Percentiles rank a stretch among this genome's conserved stretches.
phyloP scores from a whole-genome alignment of 768 basidiomycete genomes.

The Hydnomerulius pinastri region DNA sequence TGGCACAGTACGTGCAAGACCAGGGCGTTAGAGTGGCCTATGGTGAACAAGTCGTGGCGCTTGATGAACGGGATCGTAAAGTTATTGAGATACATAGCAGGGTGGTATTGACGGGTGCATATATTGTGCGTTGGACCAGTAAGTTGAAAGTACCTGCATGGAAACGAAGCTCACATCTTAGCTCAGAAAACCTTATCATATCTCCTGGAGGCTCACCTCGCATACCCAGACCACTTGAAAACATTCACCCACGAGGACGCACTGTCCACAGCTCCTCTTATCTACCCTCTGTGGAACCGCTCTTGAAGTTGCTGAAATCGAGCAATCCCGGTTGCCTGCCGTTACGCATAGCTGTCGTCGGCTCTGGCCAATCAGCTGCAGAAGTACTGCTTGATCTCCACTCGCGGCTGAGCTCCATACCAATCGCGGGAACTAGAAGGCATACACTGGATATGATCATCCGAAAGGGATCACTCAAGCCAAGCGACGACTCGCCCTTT shows the following conservation, averaged over 20 bases:
- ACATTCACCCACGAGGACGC: slow-evolving; percentile 33
- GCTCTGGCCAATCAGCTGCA: slow-evolving; percentile 50
- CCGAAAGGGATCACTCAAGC: slow-evolving; percentile 50
- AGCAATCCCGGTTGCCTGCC: slow-evolving; percentile 20
- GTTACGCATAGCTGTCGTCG: slow-evolving; percentile 46
- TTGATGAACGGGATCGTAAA: slow-evolving; percentile 34
- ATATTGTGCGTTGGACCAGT: slow-evolving; percentile 40
- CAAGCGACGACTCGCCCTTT: slow-evolving; percentile 55
- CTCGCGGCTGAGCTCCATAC: slow-evolving; percentile 37
- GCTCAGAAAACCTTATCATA: slow-evolving; percentile 48
- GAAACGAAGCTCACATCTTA: slow-evolving; percentile 2
- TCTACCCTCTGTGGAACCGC: slow-evolving; percentile 36
- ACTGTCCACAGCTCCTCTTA: slow-evolving; percentile 49
- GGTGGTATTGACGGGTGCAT: slow-evolving; percentile 37
- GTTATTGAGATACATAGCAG: slow-evolving; percentile 42
- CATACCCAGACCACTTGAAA: slow-evolving; percentile 40
- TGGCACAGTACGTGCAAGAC: slow-evolving; percentile 44
- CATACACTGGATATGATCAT: slow-evolving; percentile 53
- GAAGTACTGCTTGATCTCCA: slow-evolving; percentile 49
- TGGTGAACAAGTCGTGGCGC: slow-evolving; percentile 47
- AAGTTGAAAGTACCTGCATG: slow-evolving; percentile 18
- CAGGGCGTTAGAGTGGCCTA: slow-evolving; percentile 46
- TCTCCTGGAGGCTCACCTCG: slow-evolving; percentile 50
- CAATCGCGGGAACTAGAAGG: slow-evolving; percentile 18
- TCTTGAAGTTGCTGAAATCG: slow-evolving; percentile 33